Evolutionary conservation across 176 grass and related monocot species (phyloP).

Genomic region (Avena insularis): DNA sequence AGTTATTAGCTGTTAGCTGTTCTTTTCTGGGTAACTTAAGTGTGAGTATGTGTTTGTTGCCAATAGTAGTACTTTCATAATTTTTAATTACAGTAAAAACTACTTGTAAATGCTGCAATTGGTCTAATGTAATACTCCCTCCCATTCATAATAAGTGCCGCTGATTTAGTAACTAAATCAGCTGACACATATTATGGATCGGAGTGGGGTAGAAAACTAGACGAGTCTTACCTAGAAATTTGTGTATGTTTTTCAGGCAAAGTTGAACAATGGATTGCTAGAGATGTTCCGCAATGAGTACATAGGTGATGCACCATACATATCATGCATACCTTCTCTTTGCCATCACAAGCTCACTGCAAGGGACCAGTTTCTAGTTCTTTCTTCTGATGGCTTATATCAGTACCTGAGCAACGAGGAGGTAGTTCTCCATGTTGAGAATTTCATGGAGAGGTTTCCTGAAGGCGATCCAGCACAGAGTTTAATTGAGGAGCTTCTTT

Average conservation of each 20-base stretch:
- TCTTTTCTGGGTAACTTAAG: not conserved
- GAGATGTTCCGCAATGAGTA: slow-evolving; percentile 93
- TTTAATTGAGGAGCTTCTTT: slow-evolving; percentile 93
- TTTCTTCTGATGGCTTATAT: slow-evolving; percentile 95
- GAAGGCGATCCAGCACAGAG: slow-evolving; percentile 95
- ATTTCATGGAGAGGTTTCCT: slow-evolving; percentile 89
- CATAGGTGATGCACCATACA: slow-evolving; percentile 71
- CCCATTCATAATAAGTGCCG: too few relatives aligned
- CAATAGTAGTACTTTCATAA: not conserved
- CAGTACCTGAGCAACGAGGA: slow-evolving; percentile 94
- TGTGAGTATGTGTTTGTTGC: slow-evolving; percentile 6
- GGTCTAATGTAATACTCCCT: not conserved
- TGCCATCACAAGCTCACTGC: slow-evolving; percentile 70
- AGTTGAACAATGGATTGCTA: slow-evolving; percentile 76
- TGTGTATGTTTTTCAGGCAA: slow-evolving; percentile 56
- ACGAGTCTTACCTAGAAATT: slow-evolving; percentile 28
- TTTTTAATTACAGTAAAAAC: not conserved
- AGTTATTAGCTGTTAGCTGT: not conserved
- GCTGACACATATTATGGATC: too few relatives aligned
- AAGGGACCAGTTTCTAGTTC: slow-evolving; percentile 84
- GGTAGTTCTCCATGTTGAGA: slow-evolving; percentile 89
- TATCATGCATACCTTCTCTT: slow-evolving; percentile 84
- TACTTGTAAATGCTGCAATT: not conserved
- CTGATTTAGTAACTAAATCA: too few relatives aligned
- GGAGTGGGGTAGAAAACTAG: not conserved